These are phyloP conservation scores for Novymonas esmeraldas DNA, from an alignment of 208 protist genomes.

Conservation along the genomic window DNA sequence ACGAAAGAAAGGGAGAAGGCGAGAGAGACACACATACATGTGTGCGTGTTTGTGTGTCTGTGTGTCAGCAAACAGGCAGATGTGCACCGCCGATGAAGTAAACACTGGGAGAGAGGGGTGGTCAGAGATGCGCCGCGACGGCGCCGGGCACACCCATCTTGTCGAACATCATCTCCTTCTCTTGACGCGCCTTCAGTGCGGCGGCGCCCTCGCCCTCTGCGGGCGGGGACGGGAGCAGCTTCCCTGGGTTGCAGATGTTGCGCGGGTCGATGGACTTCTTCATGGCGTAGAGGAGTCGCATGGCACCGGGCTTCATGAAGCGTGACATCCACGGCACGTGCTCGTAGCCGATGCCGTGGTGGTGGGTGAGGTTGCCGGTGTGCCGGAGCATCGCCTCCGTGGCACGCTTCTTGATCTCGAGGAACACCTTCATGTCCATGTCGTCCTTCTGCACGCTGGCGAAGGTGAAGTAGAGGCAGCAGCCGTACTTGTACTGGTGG, in stretches of 20 bases:
- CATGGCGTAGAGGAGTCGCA: constrained; percentile 75
- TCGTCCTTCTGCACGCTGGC: constrained; percentile 83
- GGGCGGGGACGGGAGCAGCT: constrained; percentile 75
- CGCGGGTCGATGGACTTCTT: constrained; percentile 88
- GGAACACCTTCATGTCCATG: constrained; percentile 89
- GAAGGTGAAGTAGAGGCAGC: constrained; percentile 94
- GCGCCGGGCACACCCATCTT: constrained; percentile 89
- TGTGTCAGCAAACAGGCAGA: no score
- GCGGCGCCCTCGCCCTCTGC: constrained; percentile 45
- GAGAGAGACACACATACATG: no score
- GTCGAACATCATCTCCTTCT: constrained; percentile 89
- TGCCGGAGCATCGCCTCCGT: constrained; percentile 88
- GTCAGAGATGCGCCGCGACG: constrained; percentile 49
- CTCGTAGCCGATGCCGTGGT: constrained; percentile 94
- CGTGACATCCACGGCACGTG: constrained; percentile 93
- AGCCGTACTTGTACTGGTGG: constrained; percentile 92
- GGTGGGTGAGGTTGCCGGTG: constrained; percentile 88
- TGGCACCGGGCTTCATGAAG: constrained; percentile 67
- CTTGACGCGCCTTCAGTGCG: constrained; percentile 43
- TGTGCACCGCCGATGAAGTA: no score
- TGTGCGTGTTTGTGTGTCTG: no score
- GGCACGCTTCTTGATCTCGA: constrained; percentile 86
- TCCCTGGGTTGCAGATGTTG: constrained; percentile 92
- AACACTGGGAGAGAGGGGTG: background rate
- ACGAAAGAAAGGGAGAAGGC: no score